Evolutionary conservation across 192 early-diverging fungal genomes (phyloP), one percentile per base, ranked within the genome.

Genomic region (Umbelopsis sp.): DNA sequence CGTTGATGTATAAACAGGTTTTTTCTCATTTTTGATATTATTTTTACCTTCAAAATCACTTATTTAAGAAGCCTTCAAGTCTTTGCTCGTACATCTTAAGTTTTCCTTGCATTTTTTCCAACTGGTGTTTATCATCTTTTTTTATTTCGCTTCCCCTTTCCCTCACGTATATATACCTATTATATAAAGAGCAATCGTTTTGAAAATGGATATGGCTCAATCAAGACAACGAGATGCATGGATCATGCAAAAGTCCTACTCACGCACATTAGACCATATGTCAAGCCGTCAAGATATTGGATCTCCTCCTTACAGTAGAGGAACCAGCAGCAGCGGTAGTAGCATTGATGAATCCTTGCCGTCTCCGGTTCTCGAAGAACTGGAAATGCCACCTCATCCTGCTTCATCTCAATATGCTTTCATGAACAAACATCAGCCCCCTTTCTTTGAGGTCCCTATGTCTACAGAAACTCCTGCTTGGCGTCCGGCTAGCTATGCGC

Each of bases 281-380:
- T 61, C 55, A 61, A 35, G 55, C 55, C 55, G 55, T 61, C 55
- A 61, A 16, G 55, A 61, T 61, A 61, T 61, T 35, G 55, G 55
- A 61, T 61, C 55, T 61, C 55, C 55, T 61, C 55, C 55, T 18
- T 61, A 61, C 13, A 61, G 55, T 8, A 22, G 55, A 61, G 55
- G 55, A 27, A 61, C 55, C 55, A 61, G 55, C 55, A 61, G 55
- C 30, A 61, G 55, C 30, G 55, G 55, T 35, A 61, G 55, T 16
- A 61, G 55, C 55, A 61, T 61, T 35, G 55, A 61, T 61, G 55
- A 30, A 30, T 61, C 55, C 7, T 25, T 61, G 11, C 55, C 55
- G 7, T 61, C 55, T 16, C 55, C 55, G 0, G 55, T 61, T 35
- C 55, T 61, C 55, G 55, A 61, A 1, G 55, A 61, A 61, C n/a